A percentile compares a stretch with the other conserved stretches of the same genome.
phyloP scores from a whole-genome alignment of 495 filamentous ascomycete genomes.

The Penicillium daleae region DNA sequence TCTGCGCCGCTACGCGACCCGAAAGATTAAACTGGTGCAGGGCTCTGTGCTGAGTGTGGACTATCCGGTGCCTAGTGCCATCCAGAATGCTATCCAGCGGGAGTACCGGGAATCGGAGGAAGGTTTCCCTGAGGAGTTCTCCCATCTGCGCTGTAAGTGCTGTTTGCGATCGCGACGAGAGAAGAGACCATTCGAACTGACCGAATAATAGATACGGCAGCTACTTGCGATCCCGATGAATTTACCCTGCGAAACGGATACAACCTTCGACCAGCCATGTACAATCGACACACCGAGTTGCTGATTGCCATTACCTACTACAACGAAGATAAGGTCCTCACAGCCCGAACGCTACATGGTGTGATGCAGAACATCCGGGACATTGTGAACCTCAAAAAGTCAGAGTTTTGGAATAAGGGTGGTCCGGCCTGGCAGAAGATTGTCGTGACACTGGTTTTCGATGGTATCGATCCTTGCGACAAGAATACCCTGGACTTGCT shows the following conservation, averaged over 20 bases:
- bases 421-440: slow-evolving; percentile 99
- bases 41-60: slow-evolving; percentile 95
- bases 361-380: slow-evolving; percentile 99
- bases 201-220: slow-evolving; percentile 74
- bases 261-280: slow-evolving; percentile 96
- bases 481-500: slow-evolving; percentile 93
- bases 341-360: slow-evolving; percentile 88
- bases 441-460: slow-evolving; percentile 91
- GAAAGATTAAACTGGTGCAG: slow-evolving; percentile 95
- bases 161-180: background rate
- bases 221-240: slow-evolving; percentile 96
- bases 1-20: slow-evolving; percentile 85
- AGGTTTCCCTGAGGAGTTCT: slow-evolving; percentile 80
- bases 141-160: slow-evolving; percentile 84
- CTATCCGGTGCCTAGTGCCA: slow-evolving; percentile 95
- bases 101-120: slow-evolving; percentile 86
- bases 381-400: slow-evolving; percentile 97
- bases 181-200: slow-evolving; percentile 7
- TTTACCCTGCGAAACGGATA: slow-evolving; percentile 99
- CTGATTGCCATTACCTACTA: slow-evolving; percentile 98
- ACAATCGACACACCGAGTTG: slow-evolving; percentile 96
- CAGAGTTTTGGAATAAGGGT: slow-evolving; percentile 99
- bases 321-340: slow-evolving; percentile 96
- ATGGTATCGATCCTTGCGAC: slow-evolving; percentile 96
- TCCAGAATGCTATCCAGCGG: slow-evolving; percentile 93